phyloP scores from a whole-genome alignment of 352 stramenopile genomes.

The Globisporangium paroecandrum region DNA sequence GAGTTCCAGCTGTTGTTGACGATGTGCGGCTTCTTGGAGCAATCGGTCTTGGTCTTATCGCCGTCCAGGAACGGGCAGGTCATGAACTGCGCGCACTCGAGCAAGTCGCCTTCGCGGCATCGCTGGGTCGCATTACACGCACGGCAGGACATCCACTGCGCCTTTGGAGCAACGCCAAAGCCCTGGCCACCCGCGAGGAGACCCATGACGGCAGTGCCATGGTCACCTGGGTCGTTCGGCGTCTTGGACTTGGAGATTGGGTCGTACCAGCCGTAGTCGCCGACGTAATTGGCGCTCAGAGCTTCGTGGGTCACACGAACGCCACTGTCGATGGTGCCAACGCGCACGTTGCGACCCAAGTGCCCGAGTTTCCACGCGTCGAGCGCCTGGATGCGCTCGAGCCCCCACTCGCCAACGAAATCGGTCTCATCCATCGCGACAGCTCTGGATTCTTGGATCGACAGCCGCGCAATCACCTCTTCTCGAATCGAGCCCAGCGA shows the following conservation, averaged over 20 bases:
- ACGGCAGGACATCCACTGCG: slow-evolving; percentile 42
- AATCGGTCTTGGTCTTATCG: slow-evolving; percentile 27
- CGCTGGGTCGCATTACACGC: slow-evolving; percentile 27
- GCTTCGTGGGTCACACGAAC: slow-evolving; percentile 33
- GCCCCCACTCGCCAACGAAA: slow-evolving; percentile 33
- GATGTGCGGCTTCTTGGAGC: slow-evolving; percentile 47
- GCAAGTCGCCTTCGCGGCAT: slow-evolving; percentile 34
- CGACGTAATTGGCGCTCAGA: slow-evolving; percentile 31
- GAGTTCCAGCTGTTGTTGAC: slow-evolving; percentile 68
- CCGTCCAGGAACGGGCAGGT: slow-evolving; percentile 31
- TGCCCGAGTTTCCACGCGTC: slow-evolving; percentile 36
- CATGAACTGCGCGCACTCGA: slow-evolving; percentile 45
- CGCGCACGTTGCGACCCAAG: slow-evolving; percentile 33
- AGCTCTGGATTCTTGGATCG: slow-evolving; percentile 11
- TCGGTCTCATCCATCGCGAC: slow-evolving; percentile 17
- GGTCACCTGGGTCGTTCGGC: slow-evolving; percentile 33
- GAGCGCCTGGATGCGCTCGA: slow-evolving; percentile 37
- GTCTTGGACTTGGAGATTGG: slow-evolving; percentile 24
- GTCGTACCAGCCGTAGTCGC: slow-evolving; percentile 53
- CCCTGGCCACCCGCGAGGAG: slow-evolving; percentile 26
- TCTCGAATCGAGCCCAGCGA: slow-evolving; percentile 28
- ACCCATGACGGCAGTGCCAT: slow-evolving; percentile 38
- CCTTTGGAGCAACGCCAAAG: slow-evolving; percentile 34
- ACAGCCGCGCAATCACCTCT: slow-evolving; percentile 22
- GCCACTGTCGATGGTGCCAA: slow-evolving; percentile 48